Evolutionary conservation across 2,329 filamentous ascomycete genomes (phyloP).

Genomic region (Fusarium heterosporum): DNA sequence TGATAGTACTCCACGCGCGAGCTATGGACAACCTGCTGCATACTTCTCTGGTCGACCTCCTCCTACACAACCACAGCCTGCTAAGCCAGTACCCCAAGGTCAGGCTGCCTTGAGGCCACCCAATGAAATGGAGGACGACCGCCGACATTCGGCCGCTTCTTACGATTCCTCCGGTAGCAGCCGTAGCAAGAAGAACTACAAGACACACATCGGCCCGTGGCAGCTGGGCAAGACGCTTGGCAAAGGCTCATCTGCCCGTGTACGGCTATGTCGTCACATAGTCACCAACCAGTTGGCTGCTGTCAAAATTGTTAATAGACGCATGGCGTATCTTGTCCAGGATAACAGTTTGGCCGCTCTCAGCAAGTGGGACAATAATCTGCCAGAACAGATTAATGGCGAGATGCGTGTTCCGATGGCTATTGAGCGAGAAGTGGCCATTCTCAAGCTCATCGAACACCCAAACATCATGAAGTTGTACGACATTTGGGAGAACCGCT

Average conservation of each 20-base stretch:
- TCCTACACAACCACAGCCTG: conserved; percentile 19
- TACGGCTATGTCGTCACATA: conserved; percentile 85
- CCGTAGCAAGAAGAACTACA: conserved; percentile 59
- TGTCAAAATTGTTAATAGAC: conserved; percentile 94
- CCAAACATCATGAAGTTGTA: conserved; percentile 93
- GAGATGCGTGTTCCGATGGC: conserved; percentile 83
- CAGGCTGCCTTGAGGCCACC: conserved; percentile 45
- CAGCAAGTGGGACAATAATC: conserved; percentile 75
- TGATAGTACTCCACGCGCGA: conserved; percentile 29
- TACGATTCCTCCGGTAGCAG: conserved; percentile 56
- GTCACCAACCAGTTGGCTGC: conserved; percentile 84
- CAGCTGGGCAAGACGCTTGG: conserved; percentile 89
- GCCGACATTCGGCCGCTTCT: conserved; percentile 57
- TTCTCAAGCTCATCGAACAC: conserved; percentile 96
- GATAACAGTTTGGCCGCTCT: conserved; percentile 88
- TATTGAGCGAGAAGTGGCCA: conserved; percentile 93
- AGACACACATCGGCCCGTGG: conserved; percentile 93
- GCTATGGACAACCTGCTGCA: conserved; percentile 29
- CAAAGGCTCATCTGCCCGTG: conserved; percentile 88
- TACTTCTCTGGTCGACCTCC: conserved; percentile 35
- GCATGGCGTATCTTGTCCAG: conserved; percentile 81
- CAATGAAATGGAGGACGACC: conserved; percentile 50
- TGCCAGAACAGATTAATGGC: conserved; percentile 67
- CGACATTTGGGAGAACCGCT: conserved; percentile 97
- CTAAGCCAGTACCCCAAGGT: conserved; percentile 34